Evolutionary conservation across 2,329 filamentous ascomycete species (phyloP).

Genomic region (Cucurbitaria berberidis): DNA sequence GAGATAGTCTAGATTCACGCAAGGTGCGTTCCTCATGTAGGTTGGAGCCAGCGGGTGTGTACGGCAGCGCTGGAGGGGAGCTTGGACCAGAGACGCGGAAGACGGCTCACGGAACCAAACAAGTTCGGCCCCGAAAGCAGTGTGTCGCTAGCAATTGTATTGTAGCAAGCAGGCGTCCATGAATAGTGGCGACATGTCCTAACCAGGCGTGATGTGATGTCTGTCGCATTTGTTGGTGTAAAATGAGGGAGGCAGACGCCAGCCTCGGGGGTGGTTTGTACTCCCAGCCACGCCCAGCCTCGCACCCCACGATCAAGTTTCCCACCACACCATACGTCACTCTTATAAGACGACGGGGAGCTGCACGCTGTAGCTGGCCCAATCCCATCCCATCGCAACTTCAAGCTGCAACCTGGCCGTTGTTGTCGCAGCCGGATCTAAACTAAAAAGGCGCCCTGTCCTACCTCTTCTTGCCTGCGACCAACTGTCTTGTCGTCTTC

Average conservation of each 20-base stretch:
- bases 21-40: slow-evolving; percentile 2
- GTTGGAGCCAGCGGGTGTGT: slow-evolving; percentile 3
- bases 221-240: slow-evolving; percentile 13
- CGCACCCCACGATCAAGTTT: slow-evolving; percentile 22
- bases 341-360: slow-evolving; percentile 7
- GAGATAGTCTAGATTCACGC: slow-evolving; percentile 3
- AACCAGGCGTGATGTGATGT: not conserved
- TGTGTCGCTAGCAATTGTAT: slow-evolving; percentile 6
- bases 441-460: slow-evolving; percentile 23
- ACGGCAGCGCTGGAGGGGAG: too few species aligned
- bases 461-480: slow-evolving; percentile 16
- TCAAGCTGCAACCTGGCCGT: slow-evolving; percentile 19
- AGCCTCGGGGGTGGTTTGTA: slow-evolving; percentile 25
- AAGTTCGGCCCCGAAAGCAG: slow-evolving; percentile 3
- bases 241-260: slow-evolving; percentile 21
- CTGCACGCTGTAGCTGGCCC: slow-evolving; percentile 13
- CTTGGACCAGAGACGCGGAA: slow-evolving; percentile 16
- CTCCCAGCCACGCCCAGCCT: slow-evolving; percentile 33
- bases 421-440: slow-evolving; percentile 11
- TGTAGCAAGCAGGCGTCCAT: slow-evolving; percentile 4
- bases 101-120: slow-evolving; percentile 8
- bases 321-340: slow-evolving; percentile 32
- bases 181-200: slow-evolving; percentile 2
- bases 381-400: slow-evolving; percentile 20
- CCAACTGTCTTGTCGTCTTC: slow-evolving; percentile 15